These are phyloP conservation scores for Leptographium lundbergii DNA, from an alignment of 2,329 filamentous ascomycete genomes.

Conservation along the genomic window DNA sequence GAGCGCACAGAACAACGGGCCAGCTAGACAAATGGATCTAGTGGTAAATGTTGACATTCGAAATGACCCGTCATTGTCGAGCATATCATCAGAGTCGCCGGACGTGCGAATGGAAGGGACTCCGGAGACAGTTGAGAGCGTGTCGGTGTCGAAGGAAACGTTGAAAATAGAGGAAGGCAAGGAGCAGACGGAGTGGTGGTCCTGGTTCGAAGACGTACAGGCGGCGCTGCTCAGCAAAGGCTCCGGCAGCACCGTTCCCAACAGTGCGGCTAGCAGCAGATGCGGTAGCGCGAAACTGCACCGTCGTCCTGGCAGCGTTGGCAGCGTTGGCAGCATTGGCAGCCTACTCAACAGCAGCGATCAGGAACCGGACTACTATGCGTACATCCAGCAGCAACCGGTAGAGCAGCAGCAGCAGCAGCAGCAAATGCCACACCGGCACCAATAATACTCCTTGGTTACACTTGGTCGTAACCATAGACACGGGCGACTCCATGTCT, in stretches of 20 bases:
- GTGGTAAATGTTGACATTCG: not conserved
- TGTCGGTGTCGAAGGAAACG: not conserved
- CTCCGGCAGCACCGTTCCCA: not conserved
- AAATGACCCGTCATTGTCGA: not conserved
- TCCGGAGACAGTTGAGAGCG: not conserved
- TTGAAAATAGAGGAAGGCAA: not conserved
- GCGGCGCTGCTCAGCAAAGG: not conserved
- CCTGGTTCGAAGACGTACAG: slow-evolving; percentile 9
- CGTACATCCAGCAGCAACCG: slow-evolving; percentile 5
- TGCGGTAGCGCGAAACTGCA: not conserved
- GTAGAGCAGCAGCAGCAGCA: not conserved
- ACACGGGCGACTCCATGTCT: not conserved
- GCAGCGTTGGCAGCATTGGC: slow-evolving; percentile 12
- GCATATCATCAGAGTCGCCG: not conserved
- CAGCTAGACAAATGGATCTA: not conserved
- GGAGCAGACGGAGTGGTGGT: slow-evolving; percentile 11
- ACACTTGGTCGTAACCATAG: not conserved
- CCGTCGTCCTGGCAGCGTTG: slow-evolving; percentile 5
- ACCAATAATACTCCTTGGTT: not conserved
- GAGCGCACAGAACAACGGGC: not conserved
- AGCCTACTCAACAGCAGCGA: slow-evolving; percentile 11
- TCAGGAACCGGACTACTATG: slow-evolving; percentile 6
- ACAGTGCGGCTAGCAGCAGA: not conserved
- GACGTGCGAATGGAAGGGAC: not conserved
- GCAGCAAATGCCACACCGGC: not conserved